Conservation (phyloP, 345 rosid species). For the Microthlaspi erraticum region DNA sequence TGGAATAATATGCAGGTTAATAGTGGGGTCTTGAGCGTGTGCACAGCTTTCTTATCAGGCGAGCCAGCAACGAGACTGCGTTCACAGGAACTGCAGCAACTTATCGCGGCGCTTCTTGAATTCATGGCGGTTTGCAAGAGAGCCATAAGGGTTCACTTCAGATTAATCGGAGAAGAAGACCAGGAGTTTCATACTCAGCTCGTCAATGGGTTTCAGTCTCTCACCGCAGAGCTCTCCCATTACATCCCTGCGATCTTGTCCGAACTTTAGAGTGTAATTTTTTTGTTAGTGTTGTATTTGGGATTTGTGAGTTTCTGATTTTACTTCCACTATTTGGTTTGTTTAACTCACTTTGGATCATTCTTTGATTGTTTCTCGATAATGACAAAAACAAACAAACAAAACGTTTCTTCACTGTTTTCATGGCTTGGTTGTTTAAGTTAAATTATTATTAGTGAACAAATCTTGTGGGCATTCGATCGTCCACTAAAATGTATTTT, state of each 20-base stretch:
- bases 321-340: conserved; percentile 25
- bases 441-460: no score
- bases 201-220: conserved; percentile 98
- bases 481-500: no score
- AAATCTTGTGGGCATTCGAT: no score
- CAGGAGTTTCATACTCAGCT: conserved; percentile 99
- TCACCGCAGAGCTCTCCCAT: conserved; percentile 94
- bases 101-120: conserved; percentile 94
- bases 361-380: not conserved
- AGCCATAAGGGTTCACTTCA: conserved; percentile 90
- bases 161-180: conserved; percentile 96
- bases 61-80: conserved; percentile 98
- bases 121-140: conserved; percentile 99
- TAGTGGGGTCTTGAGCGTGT: conserved; percentile 96
- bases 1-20: conserved; percentile 70
- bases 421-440: no score
- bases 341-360: conserved; percentile 1
- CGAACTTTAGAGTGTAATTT: conserved; percentile 59
- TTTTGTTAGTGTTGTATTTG: conserved; percentile 14
- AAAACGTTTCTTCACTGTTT: not conserved
- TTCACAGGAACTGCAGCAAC: conserved; percentile 95
- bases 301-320: conserved; percentile 15
- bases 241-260: conserved; percentile 99
- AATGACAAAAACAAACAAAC: not conserved
- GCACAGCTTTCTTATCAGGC: conserved; percentile 97